A percentile compares a stretch with the other conserved stretches of the same genome.
Conservation (phyloP, 768 basidiomycete genomes). For the Agrocybe praecox region DNA sequence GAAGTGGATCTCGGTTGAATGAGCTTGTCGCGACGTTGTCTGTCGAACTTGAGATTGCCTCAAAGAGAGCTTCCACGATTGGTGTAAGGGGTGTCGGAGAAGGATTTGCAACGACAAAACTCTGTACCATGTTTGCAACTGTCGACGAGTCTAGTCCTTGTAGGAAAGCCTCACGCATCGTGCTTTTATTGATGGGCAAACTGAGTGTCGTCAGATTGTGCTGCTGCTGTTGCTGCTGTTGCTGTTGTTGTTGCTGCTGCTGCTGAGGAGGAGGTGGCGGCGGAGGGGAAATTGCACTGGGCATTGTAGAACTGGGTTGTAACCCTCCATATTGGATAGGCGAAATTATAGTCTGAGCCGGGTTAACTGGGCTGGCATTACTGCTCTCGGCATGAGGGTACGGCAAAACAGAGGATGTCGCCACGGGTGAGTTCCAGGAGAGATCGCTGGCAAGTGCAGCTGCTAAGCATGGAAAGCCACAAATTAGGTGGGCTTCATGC, state of each 20-base stretch:
- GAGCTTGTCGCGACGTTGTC: constrained; percentile 32
- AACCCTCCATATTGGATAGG: constrained; percentile 46
- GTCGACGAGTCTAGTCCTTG: constrained; percentile 48
- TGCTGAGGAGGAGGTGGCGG: constrained; percentile 17
- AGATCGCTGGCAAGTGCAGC: constrained; percentile 24
- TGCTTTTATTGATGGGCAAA: constrained; percentile 32
- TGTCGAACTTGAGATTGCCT: constrained; percentile 46
- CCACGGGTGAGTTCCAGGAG: constrained; percentile 31
- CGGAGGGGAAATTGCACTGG: constrained; percentile 24
- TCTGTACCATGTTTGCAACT: constrained; percentile 56
- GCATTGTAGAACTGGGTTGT: constrained; percentile 32
- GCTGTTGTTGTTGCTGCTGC: constrained; percentile 16
- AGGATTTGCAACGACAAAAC: constrained; percentile 48
- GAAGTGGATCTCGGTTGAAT: constrained; percentile 37
- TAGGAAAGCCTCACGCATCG: constrained; percentile 50
- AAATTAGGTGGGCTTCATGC: not conserved
- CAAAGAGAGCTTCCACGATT: constrained; percentile 56
- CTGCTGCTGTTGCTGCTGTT: constrained; percentile 2
- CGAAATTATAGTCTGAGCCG: constrained; percentile 30
- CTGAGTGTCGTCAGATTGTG: constrained; percentile 22
- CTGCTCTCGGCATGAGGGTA: constrained; percentile 41
- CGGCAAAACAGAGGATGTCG: constrained; percentile 37
- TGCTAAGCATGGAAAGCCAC: constrained; percentile 6
- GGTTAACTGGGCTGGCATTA: constrained; percentile 35
- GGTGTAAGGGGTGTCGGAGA: constrained; percentile 52